Percentiles rank a stretch among this genome's conserved stretches.
These are phyloP conservation scores for Colletotrichum viniferum DNA, from an alignment of 2,329 filamentous ascomycete species.

Conservation along the genomic window DNA sequence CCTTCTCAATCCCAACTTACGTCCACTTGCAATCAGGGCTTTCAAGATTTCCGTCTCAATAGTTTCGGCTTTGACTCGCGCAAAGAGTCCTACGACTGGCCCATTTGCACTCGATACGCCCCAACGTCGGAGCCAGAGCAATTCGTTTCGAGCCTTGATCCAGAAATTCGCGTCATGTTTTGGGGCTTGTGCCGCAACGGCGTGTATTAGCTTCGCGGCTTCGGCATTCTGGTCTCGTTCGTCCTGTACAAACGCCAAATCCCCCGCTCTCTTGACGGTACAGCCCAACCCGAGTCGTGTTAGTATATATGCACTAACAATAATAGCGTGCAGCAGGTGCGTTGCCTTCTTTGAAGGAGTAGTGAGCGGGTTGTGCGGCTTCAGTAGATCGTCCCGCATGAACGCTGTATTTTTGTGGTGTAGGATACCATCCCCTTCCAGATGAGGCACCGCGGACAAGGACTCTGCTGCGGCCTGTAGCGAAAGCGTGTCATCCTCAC, in stretches of 20 bases:
- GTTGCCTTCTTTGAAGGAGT: conserved; percentile 60
- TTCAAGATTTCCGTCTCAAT: conserved; percentile 77
- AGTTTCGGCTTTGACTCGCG: conserved; percentile 61
- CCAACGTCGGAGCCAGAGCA: conserved; percentile 79
- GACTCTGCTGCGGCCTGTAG: conserved; percentile 52
- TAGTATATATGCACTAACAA: conserved; percentile 64
- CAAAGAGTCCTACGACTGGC: conserved; percentile 65
- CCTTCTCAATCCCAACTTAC: conserved; percentile 48
- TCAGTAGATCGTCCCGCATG: conserved; percentile 59
- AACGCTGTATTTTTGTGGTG: conserved; percentile 44
- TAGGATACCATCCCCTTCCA: conserved; percentile 36
- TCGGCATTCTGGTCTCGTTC: conserved; percentile 67
- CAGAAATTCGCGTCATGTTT: conserved; percentile 69
- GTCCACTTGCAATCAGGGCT: conserved; percentile 63
- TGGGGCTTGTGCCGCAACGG: conserved; percentile 50
- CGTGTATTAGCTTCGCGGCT: conserved; percentile 62
- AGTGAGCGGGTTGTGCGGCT: conserved; percentile 68
- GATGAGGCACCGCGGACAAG: conserved; percentile 39
- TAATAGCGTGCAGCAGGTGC: conserved; percentile 65
- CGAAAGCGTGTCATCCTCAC: conserved; percentile 60
- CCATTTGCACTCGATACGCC: conserved; percentile 49
- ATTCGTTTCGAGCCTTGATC: conserved; percentile 63
- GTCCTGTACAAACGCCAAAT: conserved; percentile 68
- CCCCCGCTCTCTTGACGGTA: conserved; percentile 59
- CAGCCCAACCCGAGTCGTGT: conserved; percentile 54